Evolutionary conservation across 352 stramenopile genomes (phyloP).

Genomic region (Phytophthora cryptogea): DNA sequence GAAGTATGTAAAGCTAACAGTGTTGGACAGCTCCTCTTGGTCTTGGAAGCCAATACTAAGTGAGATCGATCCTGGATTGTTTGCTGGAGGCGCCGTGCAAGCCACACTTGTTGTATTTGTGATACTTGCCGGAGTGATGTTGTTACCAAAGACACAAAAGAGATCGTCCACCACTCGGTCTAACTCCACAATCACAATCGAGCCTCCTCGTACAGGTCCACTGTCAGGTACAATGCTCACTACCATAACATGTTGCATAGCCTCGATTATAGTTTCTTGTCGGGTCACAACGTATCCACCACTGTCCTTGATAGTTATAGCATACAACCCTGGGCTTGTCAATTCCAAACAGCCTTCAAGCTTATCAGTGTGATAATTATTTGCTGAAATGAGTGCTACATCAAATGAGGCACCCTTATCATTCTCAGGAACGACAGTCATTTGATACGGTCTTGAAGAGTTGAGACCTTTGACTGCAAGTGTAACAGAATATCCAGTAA

Average conservation of each 20-base stretch:
- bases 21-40: not conserved
- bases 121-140: constrained; percentile 5
- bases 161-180: constrained; percentile 20
- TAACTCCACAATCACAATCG: constrained; percentile 29
- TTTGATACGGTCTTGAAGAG: constrained; percentile 1
- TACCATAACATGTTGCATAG: not conserved
- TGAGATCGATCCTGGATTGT: constrained; percentile 14
- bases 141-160: constrained; percentile 33
- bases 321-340: constrained; percentile 7
- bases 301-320: constrained; percentile 15
- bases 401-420: not conserved
- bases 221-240: constrained; percentile 5
- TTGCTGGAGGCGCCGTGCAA: constrained; percentile 27
- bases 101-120: constrained; percentile 17
- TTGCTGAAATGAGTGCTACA: constrained; percentile 4
- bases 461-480: constrained; percentile 17
- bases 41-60: constrained; percentile 30
- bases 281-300: constrained; percentile 12
- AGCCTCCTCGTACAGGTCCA: constrained; percentile 36
- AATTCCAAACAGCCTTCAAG: constrained; percentile 10
- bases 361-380: not conserved
- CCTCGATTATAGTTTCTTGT: constrained; percentile 6
- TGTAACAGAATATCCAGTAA: not conserved
- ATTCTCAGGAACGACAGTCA: constrained; percentile 12
- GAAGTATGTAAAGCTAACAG: constrained; percentile 25